These are phyloP conservation scores for Canavalia ensiformis DNA, from an alignment of 306 rosid genomes.

Conservation along the genomic window DNA sequence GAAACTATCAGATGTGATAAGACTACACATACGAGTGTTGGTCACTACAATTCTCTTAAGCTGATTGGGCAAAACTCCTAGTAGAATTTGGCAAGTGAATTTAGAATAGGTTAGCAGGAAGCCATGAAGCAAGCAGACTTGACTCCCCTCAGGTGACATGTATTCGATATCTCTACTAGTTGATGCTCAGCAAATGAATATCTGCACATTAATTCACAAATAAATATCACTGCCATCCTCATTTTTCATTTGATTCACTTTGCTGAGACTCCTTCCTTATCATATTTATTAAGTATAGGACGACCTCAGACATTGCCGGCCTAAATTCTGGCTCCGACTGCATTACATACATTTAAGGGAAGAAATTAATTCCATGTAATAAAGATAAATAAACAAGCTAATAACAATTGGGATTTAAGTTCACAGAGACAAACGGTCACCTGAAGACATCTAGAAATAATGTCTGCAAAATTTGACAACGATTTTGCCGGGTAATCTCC, in stretches of 20 bases:
- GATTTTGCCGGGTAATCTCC: constrained; percentile 85
- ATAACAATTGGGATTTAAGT: constrained; percentile 21
- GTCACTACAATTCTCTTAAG: constrained; percentile 30
- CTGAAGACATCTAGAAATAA: constrained; percentile 90
- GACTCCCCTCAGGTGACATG: constrained; percentile 31
- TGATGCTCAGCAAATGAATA: constrained; percentile 43
- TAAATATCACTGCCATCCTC: constrained; percentile 49
- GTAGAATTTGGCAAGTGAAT: constrained; percentile 43
- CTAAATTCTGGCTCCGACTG: constrained; percentile 94
- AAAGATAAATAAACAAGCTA: constrained; percentile 7
- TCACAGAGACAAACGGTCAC: constrained; percentile 51
- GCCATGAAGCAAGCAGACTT: constrained; percentile 28
- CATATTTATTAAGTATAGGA: constrained; percentile 84
- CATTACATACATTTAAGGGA: constrained; percentile 42
- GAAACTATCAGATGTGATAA: constrained; percentile 44
- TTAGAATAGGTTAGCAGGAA: constrained; percentile 52
- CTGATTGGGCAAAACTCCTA: constrained; percentile 42
- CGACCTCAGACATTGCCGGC: constrained; percentile 95
- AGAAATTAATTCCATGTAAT: constrained; percentile 17
- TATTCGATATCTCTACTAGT: constrained; percentile 41
- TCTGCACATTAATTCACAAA: constrained; percentile 45
- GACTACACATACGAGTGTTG: constrained; percentile 44
- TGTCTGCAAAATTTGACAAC: constrained; percentile 88
- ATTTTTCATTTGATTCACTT: constrained; percentile 71
- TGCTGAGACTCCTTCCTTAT: constrained; percentile 70